A percentile compares a stretch with the other conserved stretches of the same genome.
phyloP scores from a whole-genome alignment of 495 filamentous ascomycete genomes.

The Aspergillus panamensis region DNA sequence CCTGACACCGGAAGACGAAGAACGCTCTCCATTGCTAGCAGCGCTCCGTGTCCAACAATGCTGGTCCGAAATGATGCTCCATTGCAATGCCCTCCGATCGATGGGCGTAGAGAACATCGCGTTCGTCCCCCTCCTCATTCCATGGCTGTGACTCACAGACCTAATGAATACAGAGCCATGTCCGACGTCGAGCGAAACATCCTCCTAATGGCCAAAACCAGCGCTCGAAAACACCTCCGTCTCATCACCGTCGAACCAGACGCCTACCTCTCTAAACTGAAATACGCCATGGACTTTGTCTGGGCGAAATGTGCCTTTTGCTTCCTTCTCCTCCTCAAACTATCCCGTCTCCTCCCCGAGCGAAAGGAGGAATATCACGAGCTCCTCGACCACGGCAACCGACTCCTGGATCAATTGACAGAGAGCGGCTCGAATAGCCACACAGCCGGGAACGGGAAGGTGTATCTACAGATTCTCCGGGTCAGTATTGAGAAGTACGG shows the following conservation, averaged over 20 bases:
- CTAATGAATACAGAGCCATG: conserved; percentile 31
- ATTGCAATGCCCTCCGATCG: conserved; percentile 46
- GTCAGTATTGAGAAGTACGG: conserved; percentile 50
- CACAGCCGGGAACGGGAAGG: conserved; percentile 32
- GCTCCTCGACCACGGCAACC: conserved; percentile 41
- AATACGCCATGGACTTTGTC: conserved; percentile 54
- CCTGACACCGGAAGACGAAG: conserved; percentile 23
- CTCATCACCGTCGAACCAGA: conserved; percentile 39
- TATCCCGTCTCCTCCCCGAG: conserved; percentile 47
- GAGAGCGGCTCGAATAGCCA: conserved; percentile 16
- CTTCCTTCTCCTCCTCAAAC: conserved; percentile 48
- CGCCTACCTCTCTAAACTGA: conserved; percentile 47
- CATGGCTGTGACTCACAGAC: not conserved
- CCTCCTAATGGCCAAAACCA: conserved; percentile 44
- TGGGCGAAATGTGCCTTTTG: conserved; percentile 56
- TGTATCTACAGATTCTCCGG: conserved; percentile 41
- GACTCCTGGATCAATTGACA: conserved; percentile 42
- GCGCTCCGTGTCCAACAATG: conserved; percentile 44
- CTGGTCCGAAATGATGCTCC: conserved; percentile 48
- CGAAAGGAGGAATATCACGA: conserved; percentile 36
- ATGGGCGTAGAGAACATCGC: conserved; percentile 49
- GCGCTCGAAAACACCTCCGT: conserved; percentile 48
- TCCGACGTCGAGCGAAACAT: conserved; percentile 39
- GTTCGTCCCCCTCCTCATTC: conserved; percentile 15
- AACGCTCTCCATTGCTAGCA: conserved; percentile 36